Percentiles rank a stretch among this genome's conserved stretches.
Conservation (phyloP, 305 asterid genomes). For the Fraxinus sp. region DNA sequence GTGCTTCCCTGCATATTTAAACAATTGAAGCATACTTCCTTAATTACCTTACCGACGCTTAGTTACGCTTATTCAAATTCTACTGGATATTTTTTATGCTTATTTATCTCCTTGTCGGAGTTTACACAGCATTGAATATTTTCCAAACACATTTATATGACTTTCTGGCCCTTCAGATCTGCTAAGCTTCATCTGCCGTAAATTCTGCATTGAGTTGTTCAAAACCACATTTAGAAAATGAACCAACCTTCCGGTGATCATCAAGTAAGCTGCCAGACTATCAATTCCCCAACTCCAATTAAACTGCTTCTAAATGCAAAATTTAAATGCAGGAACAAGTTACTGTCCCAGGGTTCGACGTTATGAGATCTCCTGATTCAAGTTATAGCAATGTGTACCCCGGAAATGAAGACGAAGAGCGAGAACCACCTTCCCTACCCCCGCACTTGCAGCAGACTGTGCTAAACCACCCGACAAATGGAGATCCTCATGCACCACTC, state of each 20-base stretch:
- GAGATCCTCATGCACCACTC: constrained; percentile 47
- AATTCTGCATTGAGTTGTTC: neutral
- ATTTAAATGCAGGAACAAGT: constrained; percentile 55
- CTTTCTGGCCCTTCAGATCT: constrained; percentile 34
- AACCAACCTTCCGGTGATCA: constrained; percentile 44
- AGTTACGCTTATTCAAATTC: neutral
- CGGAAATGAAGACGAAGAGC: constrained; percentile 63
- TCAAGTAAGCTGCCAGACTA: constrained; percentile 46
- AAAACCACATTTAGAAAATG: constrained; percentile 31
- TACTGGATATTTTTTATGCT: neutral
- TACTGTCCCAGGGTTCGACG: constrained; percentile 72
- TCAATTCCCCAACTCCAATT: neutral
- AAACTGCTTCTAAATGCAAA: constrained; percentile 1
- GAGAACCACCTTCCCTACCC: constrained; percentile 69
- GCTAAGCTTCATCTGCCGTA: constrained; percentile 4
- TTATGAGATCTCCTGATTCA: constrained; percentile 74
- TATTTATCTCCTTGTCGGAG: neutral
- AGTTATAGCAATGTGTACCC: constrained; percentile 73
- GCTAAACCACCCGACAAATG: constrained; percentile 49
- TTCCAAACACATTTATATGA: constrained; percentile 4
- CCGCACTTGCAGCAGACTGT: constrained; percentile 67
- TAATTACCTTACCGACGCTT: neutral
- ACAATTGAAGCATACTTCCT: neutral
- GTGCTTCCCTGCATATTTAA: neutral
- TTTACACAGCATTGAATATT: neutral